Percentiles rank a stretch among this genome's conserved stretches.
Evolutionary conservation across 768 basidiomycete species (phyloP).

Genomic region (Mycena crocata): DNA sequence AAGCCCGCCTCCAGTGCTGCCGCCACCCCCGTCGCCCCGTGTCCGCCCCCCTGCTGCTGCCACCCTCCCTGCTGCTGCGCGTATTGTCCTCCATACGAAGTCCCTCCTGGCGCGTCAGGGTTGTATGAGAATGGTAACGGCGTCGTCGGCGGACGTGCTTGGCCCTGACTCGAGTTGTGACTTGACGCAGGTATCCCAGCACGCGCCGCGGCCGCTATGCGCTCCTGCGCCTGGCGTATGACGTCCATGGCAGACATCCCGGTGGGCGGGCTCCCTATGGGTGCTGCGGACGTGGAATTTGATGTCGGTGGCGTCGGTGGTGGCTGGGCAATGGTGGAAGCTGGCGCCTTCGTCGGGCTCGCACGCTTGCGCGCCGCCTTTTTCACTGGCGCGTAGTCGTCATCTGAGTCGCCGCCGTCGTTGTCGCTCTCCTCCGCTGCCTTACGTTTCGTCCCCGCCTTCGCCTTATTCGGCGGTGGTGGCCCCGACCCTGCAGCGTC

Average conservation of each 20-base stretch:
- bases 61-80: neutral
- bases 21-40: slow-evolving; percentile 15
- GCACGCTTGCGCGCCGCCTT: slow-evolving; percentile 22
- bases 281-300: neutral
- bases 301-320: slow-evolving; percentile 16
- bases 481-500: slow-evolving; percentile 26
- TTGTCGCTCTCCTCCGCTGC: slow-evolving; percentile 19
- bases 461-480: neutral
- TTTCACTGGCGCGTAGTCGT: slow-evolving; percentile 24
- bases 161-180: neutral
- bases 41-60: slow-evolving; percentile 2
- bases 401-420: slow-evolving; percentile 35
- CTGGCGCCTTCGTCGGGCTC: neutral
- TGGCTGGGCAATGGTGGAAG: neutral
- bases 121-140: slow-evolving; percentile 5
- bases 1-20: slow-evolving; percentile 18
- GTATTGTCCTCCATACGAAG: no score
- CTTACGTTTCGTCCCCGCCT: slow-evolving; percentile 35
- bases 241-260: neutral
- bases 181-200: neutral
- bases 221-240: slow-evolving; percentile 10
- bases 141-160: neutral
- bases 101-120: neutral
- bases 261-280: neutral
- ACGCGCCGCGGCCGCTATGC: slow-evolving; percentile 3